These are phyloP conservation scores for Pseudocercospora crystallina DNA, from an alignment of 2,329 filamentous ascomycete species.

Conservation along the genomic window DNA sequence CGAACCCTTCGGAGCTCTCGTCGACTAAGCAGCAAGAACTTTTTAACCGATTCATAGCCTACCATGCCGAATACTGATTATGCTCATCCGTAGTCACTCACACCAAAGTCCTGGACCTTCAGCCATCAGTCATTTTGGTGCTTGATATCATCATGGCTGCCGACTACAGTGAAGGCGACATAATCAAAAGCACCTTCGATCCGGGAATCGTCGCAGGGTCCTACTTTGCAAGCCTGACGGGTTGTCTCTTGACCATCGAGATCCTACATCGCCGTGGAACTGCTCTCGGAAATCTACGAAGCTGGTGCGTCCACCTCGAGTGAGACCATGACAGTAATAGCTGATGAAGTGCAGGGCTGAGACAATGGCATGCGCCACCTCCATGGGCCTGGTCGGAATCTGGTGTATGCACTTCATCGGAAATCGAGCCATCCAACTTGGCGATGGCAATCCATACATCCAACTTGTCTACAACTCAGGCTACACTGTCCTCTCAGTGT, in stretches of 20 bases:
- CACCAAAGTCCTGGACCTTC: too few relatives aligned
- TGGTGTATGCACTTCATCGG: conserved; percentile 75
- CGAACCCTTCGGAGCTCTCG: too few relatives aligned
- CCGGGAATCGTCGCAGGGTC: conserved; percentile 67
- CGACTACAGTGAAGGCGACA: conserved; percentile 6
- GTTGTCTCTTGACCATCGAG: conserved; percentile 77
- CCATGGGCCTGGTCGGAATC: conserved; percentile 51
- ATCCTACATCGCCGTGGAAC: conserved; percentile 64
- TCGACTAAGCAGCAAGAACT: too few relatives aligned
- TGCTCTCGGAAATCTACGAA: conserved; percentile 30
- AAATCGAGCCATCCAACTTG: conserved; percentile 74
- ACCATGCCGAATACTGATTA: too few relatives aligned
- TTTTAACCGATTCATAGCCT: too few relatives aligned
- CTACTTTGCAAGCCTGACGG: conserved; percentile 69
- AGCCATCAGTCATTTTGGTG: too few relatives aligned
- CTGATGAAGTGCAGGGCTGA: conserved; percentile 39
- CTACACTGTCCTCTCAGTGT: conserved; percentile 74
- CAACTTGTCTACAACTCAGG: conserved; percentile 73
- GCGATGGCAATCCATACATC: conserved; percentile 54
- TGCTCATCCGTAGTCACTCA: too few relatives aligned
- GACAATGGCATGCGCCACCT: conserved; percentile 41
- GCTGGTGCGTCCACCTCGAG: conserved; percentile 28
- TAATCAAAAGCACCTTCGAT: conserved; percentile 43
- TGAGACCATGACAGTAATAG: background rate
- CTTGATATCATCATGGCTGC: background rate